A percentile compares a stretch with the other conserved stretches of the same genome.
phyloP scores from a whole-genome alignment of 2,329 filamentous ascomycete genomes.

The Dothidotthia symphoricarpi region DNA sequence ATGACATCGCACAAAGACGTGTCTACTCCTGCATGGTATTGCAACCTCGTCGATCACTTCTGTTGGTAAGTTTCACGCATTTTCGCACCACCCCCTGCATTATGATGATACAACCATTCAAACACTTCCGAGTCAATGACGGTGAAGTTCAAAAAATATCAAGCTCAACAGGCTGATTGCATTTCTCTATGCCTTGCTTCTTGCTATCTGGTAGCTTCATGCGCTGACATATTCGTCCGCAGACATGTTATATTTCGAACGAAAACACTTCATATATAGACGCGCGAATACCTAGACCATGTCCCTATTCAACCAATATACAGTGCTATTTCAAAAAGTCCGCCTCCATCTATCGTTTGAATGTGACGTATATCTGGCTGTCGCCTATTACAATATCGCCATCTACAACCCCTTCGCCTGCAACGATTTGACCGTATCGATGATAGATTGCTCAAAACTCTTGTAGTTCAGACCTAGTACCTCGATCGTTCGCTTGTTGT shows the following conservation, averaged over 20 bases:
- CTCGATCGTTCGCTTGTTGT: slow-evolving; percentile 56
- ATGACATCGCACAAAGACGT: background rate
- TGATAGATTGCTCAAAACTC: slow-evolving; percentile 57
- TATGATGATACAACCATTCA: slow-evolving; percentile 36
- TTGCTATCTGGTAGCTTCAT: slow-evolving; percentile 1
- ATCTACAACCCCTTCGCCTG: slow-evolving; percentile 52
- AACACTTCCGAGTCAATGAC: slow-evolving; percentile 39
- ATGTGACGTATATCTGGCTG: background rate
- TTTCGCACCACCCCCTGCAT: slow-evolving; percentile 4
- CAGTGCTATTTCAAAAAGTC: slow-evolving; percentile 11
- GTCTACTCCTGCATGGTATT: too few relatives aligned
- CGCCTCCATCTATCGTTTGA: background rate
- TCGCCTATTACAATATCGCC: too few relatives aligned
- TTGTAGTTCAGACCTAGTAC: slow-evolving; percentile 62
- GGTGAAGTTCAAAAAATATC: slow-evolving; percentile 45
- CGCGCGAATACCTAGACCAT: too few relatives aligned
- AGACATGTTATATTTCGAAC: slow-evolving; percentile 1
- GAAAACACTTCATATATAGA: too few relatives aligned
- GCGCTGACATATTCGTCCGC: slow-evolving; percentile 13
- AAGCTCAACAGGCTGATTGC: slow-evolving; percentile 58
- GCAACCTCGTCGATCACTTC: too few relatives aligned
- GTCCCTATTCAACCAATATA: slow-evolving; percentile 9
- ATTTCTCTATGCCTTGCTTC: slow-evolving; percentile 3
- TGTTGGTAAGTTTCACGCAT: slow-evolving; percentile 19
- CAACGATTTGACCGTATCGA: slow-evolving; percentile 63